Percentiles rank a stretch among this genome's conserved stretches.
phyloP scores from a whole-genome alignment of 2,329 filamentous ascomycete species.

The Emmonsia crescens region DNA sequence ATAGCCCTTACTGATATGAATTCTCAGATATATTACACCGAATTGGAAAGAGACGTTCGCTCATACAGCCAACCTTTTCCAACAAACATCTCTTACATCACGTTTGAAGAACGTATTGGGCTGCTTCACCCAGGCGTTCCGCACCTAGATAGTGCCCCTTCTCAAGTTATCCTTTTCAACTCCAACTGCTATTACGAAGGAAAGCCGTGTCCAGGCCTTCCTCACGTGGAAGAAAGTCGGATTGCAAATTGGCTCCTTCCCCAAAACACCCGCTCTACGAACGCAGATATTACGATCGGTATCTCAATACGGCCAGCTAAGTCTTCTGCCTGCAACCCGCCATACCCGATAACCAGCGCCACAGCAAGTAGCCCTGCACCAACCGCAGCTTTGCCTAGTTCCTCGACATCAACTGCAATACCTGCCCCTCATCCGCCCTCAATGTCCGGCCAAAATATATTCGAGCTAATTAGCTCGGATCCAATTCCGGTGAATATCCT shows the following conservation, averaged over 20 bases:
- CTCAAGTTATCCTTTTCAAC: not conserved
- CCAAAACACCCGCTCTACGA: not conserved
- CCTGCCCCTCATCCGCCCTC: not conserved
- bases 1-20: not conserved
- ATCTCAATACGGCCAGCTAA: not conserved
- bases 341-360: not conserved
- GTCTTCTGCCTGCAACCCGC: not conserved
- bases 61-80: conserved; percentile 19
- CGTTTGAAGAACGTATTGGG: conserved; percentile 1
- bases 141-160: conserved; percentile 5
- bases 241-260: not conserved
- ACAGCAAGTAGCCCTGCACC: not conserved
- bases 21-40: conserved; percentile 1
- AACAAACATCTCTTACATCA: conserved; percentile 7
- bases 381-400: not conserved
- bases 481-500: conserved; percentile 29
- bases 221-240: conserved; percentile 2
- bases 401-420: not conserved
- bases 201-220: conserved; percentile 4
- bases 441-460: conserved; percentile 33
- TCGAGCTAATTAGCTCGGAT: conserved; percentile 30
- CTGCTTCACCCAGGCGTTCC: conserved; percentile 3
- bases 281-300: not conserved
- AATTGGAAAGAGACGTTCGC: conserved; percentile 6
- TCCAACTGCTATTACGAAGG: conserved; percentile 3